A percentile compares a stretch with the other conserved stretches of the same genome.
Evolutionary conservation across 2,329 filamentous ascomycete species (phyloP).

Genomic region (Curvularia spicifera): DNA sequence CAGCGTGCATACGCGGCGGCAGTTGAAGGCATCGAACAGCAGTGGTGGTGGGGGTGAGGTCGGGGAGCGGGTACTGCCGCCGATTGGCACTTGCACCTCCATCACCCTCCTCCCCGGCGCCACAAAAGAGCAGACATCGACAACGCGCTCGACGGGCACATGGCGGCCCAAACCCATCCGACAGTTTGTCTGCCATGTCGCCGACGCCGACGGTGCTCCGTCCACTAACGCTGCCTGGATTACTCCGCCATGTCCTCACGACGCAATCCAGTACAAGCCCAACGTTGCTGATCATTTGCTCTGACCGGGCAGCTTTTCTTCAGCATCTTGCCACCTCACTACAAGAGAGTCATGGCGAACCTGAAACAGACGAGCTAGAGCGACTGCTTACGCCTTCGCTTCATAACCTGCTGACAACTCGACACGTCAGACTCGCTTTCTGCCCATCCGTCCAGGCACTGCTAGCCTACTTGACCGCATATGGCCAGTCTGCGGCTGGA

Average conservation of each 20-base stretch:
- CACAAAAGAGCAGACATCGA: conserved; percentile 13
- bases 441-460: conserved; percentile 77
- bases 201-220: conserved; percentile 48
- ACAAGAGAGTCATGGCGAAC: conserved; percentile 24
- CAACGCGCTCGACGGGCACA: conserved; percentile 15
- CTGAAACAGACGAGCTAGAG: conserved; percentile 20
- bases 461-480: conserved; percentile 72
- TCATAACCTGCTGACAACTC: conserved; percentile 70
- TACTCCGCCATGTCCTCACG: conserved; percentile 70
- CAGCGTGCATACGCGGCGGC: conserved; percentile 25
- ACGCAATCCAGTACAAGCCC: conserved; percentile 57
- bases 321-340: conserved; percentile 62
- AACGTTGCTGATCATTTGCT: conserved; percentile 75
- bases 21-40: conserved; percentile 17
- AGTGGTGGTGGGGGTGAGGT: conserved; percentile 10
- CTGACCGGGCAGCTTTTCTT: conserved; percentile 69
- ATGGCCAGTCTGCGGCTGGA: conserved; percentile 19
- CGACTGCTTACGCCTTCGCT: conserved; percentile 69
- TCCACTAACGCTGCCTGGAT: conserved; percentile 50
- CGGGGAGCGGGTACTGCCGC: conserved; percentile 18
- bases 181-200: conserved; percentile 22
- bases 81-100: conserved; percentile 10
- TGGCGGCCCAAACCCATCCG: conserved; percentile 11
- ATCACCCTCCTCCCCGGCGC: background rate
- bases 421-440: conserved; percentile 74